Percentiles rank a stretch among this genome's conserved stretches.
Conservation (phyloP, 2,329 filamentous ascomycete genomes). For the Emergomyces africanus region DNA sequence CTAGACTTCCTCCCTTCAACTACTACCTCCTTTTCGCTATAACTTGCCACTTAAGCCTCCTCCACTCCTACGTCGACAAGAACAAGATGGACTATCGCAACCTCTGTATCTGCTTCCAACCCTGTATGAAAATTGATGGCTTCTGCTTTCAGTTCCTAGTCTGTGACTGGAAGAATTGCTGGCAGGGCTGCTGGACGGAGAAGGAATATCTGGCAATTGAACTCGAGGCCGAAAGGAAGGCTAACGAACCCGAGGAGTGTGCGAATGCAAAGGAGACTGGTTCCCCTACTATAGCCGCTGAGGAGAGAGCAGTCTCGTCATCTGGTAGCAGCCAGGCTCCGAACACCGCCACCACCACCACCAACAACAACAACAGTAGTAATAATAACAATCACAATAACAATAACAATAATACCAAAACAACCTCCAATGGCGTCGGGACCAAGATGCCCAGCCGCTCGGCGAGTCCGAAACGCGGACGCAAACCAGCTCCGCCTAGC, state of each 20-base stretch:
- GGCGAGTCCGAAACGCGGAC: slow-evolving; percentile 18
- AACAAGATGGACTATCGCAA: slow-evolving; percentile 99
- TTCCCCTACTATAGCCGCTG: slow-evolving; percentile 11
- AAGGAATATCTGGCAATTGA: slow-evolving; percentile 58
- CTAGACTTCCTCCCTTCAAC: slow-evolving; percentile 88
- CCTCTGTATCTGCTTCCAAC: slow-evolving; percentile 91
- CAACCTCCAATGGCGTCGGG: slow-evolving; percentile 4
- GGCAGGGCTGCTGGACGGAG: slow-evolving; percentile 91
- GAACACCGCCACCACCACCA: slow-evolving; percentile 10
- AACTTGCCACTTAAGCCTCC: slow-evolving; percentile 83
- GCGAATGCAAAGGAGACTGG: slow-evolving; percentile 18
- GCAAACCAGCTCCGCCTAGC: slow-evolving; percentile 17
- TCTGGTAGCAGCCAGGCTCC: slow-evolving; percentile 49
- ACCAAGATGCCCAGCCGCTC: slow-evolving; percentile 16
- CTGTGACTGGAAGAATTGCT: slow-evolving; percentile 90
- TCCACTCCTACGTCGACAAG: slow-evolving; percentile 82
- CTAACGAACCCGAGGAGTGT: slow-evolving; percentile 14
- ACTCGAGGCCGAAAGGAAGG: slow-evolving; percentile 25
- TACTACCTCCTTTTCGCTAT: slow-evolving; percentile 97
- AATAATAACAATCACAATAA: background rate
- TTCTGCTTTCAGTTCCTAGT: slow-evolving; percentile 95
- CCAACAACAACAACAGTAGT: background rate
- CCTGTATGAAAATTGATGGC: slow-evolving; percentile 89
- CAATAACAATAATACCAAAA: slow-evolving; percentile 13
- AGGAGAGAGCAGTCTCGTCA: slow-evolving; percentile 50